Percentiles rank a stretch among this genome's conserved stretches.
These are phyloP conservation scores for Termitomyces sp. DNA, from an alignment of 1,284 basidiomycete genomes.

Conservation along the genomic window DNA sequence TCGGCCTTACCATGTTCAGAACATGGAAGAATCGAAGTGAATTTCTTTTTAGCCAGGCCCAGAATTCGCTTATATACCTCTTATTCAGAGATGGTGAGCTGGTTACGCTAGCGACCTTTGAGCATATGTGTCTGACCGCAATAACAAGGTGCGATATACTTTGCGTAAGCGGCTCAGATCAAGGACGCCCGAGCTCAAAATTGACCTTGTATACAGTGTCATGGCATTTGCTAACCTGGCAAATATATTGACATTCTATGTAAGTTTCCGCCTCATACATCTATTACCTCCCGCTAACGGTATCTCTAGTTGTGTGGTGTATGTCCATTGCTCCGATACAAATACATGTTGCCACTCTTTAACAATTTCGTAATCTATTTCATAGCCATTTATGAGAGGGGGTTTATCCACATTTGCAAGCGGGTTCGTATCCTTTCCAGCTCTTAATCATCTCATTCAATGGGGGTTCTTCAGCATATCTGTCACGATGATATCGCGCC, in stretches of 20 bases:
- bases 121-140: neutral
- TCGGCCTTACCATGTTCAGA: constrained; percentile 30
- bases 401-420: constrained; percentile 37
- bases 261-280: constrained; percentile 16
- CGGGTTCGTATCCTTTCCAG: constrained; percentile 23
- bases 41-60: constrained; percentile 18
- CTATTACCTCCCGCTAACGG: neutral
- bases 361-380: neutral
- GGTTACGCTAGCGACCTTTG: neutral
- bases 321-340: constrained; percentile 1
- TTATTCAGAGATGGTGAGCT: constrained; percentile 34
- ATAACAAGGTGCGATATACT: constrained; percentile 31
- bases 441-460: neutral
- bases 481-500: constrained; percentile 35
- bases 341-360: neutral
- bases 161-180: constrained; percentile 23
- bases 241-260: constrained; percentile 38
- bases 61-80: constrained; percentile 28
- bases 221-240: constrained; percentile 35
- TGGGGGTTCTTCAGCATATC: constrained; percentile 25
- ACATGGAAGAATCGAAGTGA: constrained; percentile 27
- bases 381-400: constrained; percentile 32
- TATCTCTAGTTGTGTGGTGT: constrained; percentile 17
- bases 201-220: constrained; percentile 20
- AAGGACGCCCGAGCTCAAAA: neutral